Percentiles rank a stretch among this genome's conserved stretches.
These are phyloP conservation scores for Neonectria ditissima DNA, from an alignment of 2,329 filamentous ascomycete species.

Conservation along the genomic window DNA sequence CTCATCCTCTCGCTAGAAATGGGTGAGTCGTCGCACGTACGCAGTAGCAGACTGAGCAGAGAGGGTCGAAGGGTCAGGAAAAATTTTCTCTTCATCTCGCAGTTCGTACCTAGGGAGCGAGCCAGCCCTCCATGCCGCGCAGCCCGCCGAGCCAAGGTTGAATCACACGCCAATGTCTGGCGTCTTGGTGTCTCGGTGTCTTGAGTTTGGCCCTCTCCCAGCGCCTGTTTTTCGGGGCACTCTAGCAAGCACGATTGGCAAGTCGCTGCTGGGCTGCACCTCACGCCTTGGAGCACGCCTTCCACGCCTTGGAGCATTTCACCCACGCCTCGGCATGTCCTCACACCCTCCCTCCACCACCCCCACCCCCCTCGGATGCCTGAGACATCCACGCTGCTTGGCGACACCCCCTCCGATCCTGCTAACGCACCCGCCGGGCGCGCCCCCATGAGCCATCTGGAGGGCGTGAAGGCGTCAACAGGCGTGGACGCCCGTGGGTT, in stretches of 20 bases:
- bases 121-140: slow-evolving; percentile 32
- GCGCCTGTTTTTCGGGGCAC: background rate
- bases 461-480: slow-evolving; percentile 29
- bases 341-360: slow-evolving; percentile 33
- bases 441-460: slow-evolving; percentile 31
- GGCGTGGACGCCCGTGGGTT: slow-evolving; percentile 22
- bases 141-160: slow-evolving; percentile 11
- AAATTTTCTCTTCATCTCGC: slow-evolving; percentile 32
- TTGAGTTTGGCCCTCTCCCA: slow-evolving; percentile 28
- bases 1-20: slow-evolving; percentile 39
- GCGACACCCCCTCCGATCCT: slow-evolving; percentile 33
- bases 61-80: slow-evolving; percentile 22
- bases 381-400: slow-evolving; percentile 35
- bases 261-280: slow-evolving; percentile 10
- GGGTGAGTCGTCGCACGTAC: slow-evolving; percentile 34
- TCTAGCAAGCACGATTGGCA: background rate
- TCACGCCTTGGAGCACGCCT: slow-evolving; percentile 19
- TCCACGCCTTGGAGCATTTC: slow-evolving; percentile 11
- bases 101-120: slow-evolving; percentile 7
- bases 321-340: slow-evolving; percentile 18
- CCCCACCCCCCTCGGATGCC: slow-evolving; percentile 25
- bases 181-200: slow-evolving; percentile 42
- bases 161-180: slow-evolving; percentile 44
- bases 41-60: slow-evolving; percentile 31
- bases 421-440: slow-evolving; percentile 26